These are phyloP conservation scores for Agaricus subrufescens DNA, from an alignment of 768 basidiomycete genomes.

Conservation along the genomic window DNA sequence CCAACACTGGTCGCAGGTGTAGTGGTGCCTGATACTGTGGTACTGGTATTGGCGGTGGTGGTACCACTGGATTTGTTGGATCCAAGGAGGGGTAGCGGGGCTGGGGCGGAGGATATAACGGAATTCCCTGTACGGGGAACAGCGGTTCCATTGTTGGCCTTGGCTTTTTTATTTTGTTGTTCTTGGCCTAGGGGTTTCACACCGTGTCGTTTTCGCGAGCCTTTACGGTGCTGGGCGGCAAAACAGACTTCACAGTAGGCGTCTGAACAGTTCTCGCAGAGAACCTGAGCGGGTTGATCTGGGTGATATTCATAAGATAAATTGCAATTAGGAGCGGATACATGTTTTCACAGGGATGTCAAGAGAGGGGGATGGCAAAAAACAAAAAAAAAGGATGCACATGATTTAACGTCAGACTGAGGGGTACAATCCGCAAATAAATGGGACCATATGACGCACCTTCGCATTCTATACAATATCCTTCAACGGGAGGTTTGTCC, in stretches of 20 bases:
- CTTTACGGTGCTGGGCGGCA: constrained; percentile 79
- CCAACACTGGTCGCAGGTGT: constrained; percentile 1
- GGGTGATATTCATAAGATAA: not conserved
- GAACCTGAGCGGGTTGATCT: constrained; percentile 82
- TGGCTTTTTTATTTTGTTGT: constrained; percentile 22
- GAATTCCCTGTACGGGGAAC: constrained; percentile 4
- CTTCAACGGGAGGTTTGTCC: constrained; percentile 46
- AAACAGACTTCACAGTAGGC: constrained; percentile 84
- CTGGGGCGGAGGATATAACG: not conserved
- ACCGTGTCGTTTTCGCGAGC: constrained; percentile 62
- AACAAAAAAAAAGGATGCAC: not conserved
- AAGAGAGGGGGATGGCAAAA: not conserved
- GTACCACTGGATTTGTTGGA: not conserved
- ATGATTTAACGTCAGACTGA: not conserved
- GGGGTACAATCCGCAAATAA: not conserved
- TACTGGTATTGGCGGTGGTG: not conserved
- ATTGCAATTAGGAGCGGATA: no score
- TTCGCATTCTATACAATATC: constrained; percentile 83
- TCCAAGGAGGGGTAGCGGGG: not conserved
- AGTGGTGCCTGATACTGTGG: not conserved
- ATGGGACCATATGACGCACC: constrained; percentile 38
- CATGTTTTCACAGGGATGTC: not conserved
- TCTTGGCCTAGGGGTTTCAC: constrained; percentile 38
- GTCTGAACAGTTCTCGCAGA: constrained; percentile 70
- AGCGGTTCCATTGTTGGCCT: constrained; percentile 18